phyloP scores from a whole-genome alignment of 179 eudicot species.

The Sideroxylon spinosum region DNA sequence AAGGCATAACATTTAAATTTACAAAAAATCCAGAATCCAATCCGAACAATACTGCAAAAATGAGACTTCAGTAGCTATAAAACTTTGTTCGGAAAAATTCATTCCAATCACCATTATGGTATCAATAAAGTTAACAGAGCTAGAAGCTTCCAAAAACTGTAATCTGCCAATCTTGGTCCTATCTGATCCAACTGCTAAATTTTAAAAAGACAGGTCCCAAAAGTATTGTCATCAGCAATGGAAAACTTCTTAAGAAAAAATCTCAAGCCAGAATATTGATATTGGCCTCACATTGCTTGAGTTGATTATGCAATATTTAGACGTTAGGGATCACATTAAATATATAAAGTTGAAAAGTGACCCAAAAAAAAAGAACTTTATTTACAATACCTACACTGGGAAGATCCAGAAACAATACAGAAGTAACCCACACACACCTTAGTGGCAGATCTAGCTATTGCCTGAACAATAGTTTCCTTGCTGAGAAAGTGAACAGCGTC shows the following conservation, averaged over 20 bases:
- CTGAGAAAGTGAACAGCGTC: slow-evolving; percentile 94
- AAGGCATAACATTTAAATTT: not conserved
- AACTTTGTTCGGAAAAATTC: not conserved
- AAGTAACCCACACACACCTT: slow-evolving; percentile 53
- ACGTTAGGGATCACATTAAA: not conserved
- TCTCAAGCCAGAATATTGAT: too few species aligned
- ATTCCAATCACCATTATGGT: not conserved
- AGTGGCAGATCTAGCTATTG: slow-evolving; percentile 96
- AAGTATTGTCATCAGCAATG: not conserved
- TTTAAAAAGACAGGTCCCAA: not conserved
- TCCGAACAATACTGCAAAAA: not conserved
- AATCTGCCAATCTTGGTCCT: not conserved
- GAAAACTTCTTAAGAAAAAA: not conserved
- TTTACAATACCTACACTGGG: not conserved
- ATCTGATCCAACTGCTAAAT: not conserved
- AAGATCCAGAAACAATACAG: not conserved
- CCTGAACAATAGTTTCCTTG: slow-evolving; percentile 90
- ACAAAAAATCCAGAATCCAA: not conserved
- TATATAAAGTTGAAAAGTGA: not conserved
- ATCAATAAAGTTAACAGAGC: not conserved
- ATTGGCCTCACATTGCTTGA: not conserved
- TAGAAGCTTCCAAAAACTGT: not conserved
- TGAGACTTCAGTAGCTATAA: not conserved
- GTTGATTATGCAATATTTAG: not conserved
- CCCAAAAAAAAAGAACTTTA: not conserved